These are phyloP conservation scores for Turnera subulata DNA, from an alignment of 345 rosid genomes.

Conservation along the genomic window DNA sequence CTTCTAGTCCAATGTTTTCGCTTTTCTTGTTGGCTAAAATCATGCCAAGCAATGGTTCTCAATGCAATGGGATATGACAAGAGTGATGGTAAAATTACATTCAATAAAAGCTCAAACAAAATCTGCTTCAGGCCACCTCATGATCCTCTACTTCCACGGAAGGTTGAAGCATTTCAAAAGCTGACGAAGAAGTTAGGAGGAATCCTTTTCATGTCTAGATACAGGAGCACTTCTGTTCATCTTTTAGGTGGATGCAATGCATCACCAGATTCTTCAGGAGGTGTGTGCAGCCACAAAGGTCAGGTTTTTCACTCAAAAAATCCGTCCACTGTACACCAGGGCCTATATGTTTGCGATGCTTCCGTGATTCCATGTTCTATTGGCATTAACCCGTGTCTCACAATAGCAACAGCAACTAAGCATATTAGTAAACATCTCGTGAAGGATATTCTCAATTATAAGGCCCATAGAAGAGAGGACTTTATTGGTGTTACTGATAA, in stretches of 20 bases:
- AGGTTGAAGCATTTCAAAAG: constrained; percentile 36
- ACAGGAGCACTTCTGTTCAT: constrained; percentile 40
- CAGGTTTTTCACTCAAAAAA: constrained; percentile 35
- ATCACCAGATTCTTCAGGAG: constrained; percentile 29
- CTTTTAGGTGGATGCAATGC: constrained; percentile 48
- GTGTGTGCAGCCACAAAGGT: constrained; percentile 40
- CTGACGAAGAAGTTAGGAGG: constrained; percentile 41
- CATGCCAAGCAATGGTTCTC: constrained; percentile 32
- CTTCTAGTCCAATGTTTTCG: too few species aligned
- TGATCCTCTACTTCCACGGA: constrained; percentile 32
- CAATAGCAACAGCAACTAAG: constrained; percentile 41
- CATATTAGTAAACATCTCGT: constrained; percentile 33
- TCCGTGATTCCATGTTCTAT: constrained; percentile 46
- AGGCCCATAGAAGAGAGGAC: constrained; percentile 18
- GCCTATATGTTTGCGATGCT: constrained; percentile 47
- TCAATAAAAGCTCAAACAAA: constrained; percentile 22
- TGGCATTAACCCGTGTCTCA: constrained; percentile 42
- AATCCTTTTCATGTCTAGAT: constrained; percentile 37
- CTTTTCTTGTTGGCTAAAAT: too few species aligned
- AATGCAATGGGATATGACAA: constrained; percentile 42
- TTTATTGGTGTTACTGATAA: constrained; percentile 3
- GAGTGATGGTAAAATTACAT: constrained; percentile 32
- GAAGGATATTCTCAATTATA: constrained; percentile 24
- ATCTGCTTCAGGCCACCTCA: constrained; percentile 29
- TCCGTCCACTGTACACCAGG: constrained; percentile 26